phyloP scores from a whole-genome alignment of 1,284 basidiomycete genomes.

The Ustilago loliicola region DNA sequence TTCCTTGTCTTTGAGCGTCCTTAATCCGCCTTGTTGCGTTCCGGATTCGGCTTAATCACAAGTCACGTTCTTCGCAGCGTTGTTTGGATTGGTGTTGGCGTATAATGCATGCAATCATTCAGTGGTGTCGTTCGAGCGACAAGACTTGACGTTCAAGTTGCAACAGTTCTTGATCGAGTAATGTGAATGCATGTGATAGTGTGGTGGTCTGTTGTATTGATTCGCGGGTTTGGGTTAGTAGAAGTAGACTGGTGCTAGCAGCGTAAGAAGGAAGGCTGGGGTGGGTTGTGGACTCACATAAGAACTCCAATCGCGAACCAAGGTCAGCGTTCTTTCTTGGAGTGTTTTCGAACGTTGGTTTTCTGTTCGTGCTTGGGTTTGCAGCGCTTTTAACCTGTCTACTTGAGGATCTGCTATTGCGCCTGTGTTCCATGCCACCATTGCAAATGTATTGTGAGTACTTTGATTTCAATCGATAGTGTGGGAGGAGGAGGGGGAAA shows the following conservation, averaged over 20 bases:
- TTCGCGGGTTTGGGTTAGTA: no score
- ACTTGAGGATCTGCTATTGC: neutral
- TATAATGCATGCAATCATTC: no score
- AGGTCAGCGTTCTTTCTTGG: neutral
- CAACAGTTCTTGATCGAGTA: conserved; percentile 15
- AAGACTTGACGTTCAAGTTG: neutral
- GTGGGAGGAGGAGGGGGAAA: neutral
- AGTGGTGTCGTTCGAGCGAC: neutral
- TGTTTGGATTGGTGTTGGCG: neutral
- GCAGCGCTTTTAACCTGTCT: neutral
- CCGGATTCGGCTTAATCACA: no score
- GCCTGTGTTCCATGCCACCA: neutral
- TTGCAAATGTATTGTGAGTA: neutral
- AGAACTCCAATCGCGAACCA: conserved; percentile 12
- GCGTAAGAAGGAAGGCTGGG: neutral
- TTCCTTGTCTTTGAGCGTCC: neutral
- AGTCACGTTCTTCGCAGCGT: neutral
- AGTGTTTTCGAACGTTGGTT: neutral
- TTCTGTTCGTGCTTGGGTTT: neutral
- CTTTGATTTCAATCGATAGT: neutral
- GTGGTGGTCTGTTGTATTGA: conserved; percentile 16
- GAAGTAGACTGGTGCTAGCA: neutral
- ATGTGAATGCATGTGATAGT: conserved; percentile 14
- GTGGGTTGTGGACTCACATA: conserved; percentile 13
- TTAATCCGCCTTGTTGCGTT: no score